Evolutionary conservation across 2,329 filamentous ascomycete species (phyloP).

Genomic region (Microsporum canis): DNA sequence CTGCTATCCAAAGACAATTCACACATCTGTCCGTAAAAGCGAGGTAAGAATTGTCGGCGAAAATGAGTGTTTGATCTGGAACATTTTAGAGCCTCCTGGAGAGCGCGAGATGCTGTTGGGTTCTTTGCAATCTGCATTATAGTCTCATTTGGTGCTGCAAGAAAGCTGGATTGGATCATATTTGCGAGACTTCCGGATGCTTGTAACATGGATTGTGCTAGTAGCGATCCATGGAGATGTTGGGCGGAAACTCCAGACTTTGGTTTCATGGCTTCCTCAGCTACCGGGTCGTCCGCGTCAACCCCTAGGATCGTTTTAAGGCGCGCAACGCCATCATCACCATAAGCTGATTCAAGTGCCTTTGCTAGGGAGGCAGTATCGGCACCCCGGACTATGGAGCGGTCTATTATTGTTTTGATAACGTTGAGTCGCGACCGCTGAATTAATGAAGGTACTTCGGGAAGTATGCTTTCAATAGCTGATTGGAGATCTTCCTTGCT

Average conservation of each 20-base stretch:
- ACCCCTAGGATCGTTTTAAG: constrained; percentile 51
- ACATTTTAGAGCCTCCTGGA: constrained; percentile 52
- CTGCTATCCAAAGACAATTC: constrained; percentile 50
- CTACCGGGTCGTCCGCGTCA: constrained; percentile 41
- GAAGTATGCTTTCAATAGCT: constrained; percentile 59
- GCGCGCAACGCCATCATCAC: constrained; percentile 39
- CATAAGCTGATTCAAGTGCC: constrained; percentile 48
- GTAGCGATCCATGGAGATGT: constrained; percentile 70
- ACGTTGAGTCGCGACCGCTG: constrained; percentile 66
- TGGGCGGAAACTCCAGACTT: constrained; percentile 30
- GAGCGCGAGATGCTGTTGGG: constrained; percentile 47
- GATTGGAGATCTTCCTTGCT: constrained; percentile 73
- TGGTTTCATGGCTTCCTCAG: constrained; percentile 27
- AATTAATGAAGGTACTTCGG: constrained; percentile 62
- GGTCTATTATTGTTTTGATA: constrained; percentile 70
- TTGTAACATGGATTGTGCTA: constrained; percentile 67
- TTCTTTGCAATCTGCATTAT: constrained; percentile 57
- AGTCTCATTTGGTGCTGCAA: constrained; percentile 45
- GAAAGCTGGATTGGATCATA: constrained; percentile 61
- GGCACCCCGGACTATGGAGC: constrained; percentile 58
- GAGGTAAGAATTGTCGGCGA: constrained; percentile 52
- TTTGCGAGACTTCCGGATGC: constrained; percentile 58
- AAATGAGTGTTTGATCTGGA: constrained; percentile 44
- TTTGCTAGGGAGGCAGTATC: constrained; percentile 46
- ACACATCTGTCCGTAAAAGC: constrained; percentile 50